Conservation (phyloP, 805 yeast genomes). For the Schwanniomyces occidentalis region DNA sequence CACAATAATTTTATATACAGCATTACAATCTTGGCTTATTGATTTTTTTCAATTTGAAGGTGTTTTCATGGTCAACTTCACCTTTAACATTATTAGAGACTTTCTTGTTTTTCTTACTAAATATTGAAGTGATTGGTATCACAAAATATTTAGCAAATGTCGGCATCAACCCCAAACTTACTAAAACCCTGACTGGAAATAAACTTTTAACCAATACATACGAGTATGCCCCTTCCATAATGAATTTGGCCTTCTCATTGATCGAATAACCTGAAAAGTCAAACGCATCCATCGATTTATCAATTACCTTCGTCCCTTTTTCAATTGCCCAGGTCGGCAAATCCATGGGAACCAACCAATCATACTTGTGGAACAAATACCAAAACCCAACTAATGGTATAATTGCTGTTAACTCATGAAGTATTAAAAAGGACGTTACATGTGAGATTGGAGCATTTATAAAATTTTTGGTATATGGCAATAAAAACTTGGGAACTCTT, state of each 20-base stretch:
- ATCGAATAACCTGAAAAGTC: constrained; percentile 36
- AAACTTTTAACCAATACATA: constrained; percentile 65
- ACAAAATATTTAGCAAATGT: constrained; percentile 54
- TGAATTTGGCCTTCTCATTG: constrained; percentile 52
- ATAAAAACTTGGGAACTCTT: constrained; percentile 50
- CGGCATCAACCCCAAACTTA: constrained; percentile 57
- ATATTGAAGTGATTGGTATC: constrained; percentile 42
- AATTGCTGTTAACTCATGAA: constrained; percentile 77
- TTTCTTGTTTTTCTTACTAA: constrained; percentile 12
- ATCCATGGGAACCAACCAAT: constrained; percentile 53
- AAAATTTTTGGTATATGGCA: constrained; percentile 51
- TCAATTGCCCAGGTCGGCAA: constrained; percentile 61
- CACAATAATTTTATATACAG: background rate
- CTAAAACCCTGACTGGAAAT: constrained; percentile 53
- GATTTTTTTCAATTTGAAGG: constrained; percentile 21
- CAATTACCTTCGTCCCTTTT: constrained; percentile 59
- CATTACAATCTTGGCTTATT: constrained; percentile 37
- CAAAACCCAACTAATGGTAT: constrained; percentile 68
- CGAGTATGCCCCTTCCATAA: constrained; percentile 75
- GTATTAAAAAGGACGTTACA: constrained; percentile 60
- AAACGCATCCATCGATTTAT: constrained; percentile 45
- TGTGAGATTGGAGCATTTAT: constrained; percentile 59
- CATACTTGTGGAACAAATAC: constrained; percentile 59
- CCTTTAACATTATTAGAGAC: background rate
- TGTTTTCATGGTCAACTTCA: background rate